Evolutionary conservation across 176 grass and related monocot genomes (phyloP).

Genomic region (Musa itinerans): DNA sequence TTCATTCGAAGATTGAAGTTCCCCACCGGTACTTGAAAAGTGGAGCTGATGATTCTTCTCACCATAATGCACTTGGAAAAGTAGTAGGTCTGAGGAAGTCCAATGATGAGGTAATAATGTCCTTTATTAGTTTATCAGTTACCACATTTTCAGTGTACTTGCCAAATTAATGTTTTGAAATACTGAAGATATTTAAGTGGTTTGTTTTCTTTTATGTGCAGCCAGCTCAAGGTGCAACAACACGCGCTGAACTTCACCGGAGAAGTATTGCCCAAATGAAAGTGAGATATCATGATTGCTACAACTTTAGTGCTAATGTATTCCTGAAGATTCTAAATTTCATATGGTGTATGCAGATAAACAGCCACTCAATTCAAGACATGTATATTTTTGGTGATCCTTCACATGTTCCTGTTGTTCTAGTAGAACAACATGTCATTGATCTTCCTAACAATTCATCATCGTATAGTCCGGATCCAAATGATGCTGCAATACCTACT

Average conservation of each 20-base stretch:
- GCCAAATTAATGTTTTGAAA: background rate
- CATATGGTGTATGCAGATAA: slow-evolving; percentile 47
- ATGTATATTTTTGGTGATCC: slow-evolving; percentile 93
- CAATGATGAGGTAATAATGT: slow-evolving; percentile 58
- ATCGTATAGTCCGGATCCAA: slow-evolving; percentile 23
- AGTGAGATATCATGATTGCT: slow-evolving; percentile 26
- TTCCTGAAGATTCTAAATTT: background rate
- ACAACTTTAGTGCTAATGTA: background rate
- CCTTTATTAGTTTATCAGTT: slow-evolving; percentile 14
- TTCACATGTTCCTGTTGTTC: slow-evolving; percentile 77
- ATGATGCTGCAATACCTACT: slow-evolving; percentile 28
- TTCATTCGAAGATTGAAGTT: slow-evolving; percentile 88
- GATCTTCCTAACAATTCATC: slow-evolving; percentile 39
- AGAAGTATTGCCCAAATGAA: slow-evolving; percentile 94
- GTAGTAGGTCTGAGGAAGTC: slow-evolving; percentile 42
- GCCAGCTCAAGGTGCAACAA: slow-evolving; percentile 53
- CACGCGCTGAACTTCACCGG: slow-evolving; percentile 74
- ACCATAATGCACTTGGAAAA: slow-evolving; percentile 57
- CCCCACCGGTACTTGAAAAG: slow-evolving; percentile 63
- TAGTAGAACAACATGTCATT: slow-evolving; percentile 83
- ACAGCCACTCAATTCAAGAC: slow-evolving; percentile 54
- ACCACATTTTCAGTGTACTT: background rate
- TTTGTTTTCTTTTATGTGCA: slow-evolving; percentile 32
- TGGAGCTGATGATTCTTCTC: slow-evolving; percentile 47
- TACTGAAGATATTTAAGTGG: slow-evolving; percentile 19